These are phyloP conservation scores for Dipodascus geniculatus DNA, from an alignment of 805 yeast genomes.

Conservation along the genomic window DNA sequence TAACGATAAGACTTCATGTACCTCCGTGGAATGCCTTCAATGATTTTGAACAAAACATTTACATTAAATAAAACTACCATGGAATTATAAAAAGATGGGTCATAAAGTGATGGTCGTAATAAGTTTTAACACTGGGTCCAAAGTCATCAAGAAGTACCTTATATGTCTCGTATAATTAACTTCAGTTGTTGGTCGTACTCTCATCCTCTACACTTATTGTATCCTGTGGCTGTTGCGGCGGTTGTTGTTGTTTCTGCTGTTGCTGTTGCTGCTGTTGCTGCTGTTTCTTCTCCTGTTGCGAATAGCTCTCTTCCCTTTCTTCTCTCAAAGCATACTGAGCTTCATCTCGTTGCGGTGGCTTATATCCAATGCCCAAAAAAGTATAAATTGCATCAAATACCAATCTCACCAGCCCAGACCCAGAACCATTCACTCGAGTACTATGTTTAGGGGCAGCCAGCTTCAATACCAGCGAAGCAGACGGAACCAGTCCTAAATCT, in stretches of 20 bases:
- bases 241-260: not conserved
- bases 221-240: not conserved
- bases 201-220: not conserved
- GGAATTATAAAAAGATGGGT: not conserved
- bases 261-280: not conserved
- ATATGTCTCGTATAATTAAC: not conserved
- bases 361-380: slow-evolving; percentile 18
- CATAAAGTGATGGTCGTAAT: not conserved
- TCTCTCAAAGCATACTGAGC: not conserved
- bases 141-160: not conserved
- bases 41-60: no score
- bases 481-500: slow-evolving; percentile 50
- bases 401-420: slow-evolving; percentile 10
- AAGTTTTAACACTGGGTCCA: not conserved
- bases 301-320: not conserved
- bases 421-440: slow-evolving; percentile 1
- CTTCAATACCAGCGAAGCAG: slow-evolving; percentile 65
- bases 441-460: slow-evolving; percentile 30
- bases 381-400: slow-evolving; percentile 18
- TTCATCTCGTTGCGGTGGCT: not conserved
- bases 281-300: not conserved
- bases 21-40: no score
- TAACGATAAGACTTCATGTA: no score
- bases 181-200: not conserved
- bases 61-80: not conserved